These are phyloP conservation scores for Theileria luwenshuni DNA, from an alignment of 169 alveolate genomes.

Conservation along the genomic window DNA sequence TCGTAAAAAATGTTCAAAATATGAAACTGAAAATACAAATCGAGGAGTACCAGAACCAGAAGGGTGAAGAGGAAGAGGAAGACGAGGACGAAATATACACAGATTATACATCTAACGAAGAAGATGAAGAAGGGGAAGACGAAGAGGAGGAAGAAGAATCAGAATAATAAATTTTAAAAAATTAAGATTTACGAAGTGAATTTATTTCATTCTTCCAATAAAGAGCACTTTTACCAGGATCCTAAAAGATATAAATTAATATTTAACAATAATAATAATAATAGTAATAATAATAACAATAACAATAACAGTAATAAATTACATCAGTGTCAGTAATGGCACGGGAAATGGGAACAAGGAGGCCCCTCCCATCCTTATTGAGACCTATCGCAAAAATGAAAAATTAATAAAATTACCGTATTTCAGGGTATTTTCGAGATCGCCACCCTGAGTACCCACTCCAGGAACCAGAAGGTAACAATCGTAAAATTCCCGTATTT, in stretches of 20 bases:
- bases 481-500: slow-evolving; percentile 60
- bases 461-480: slow-evolving; percentile 74
- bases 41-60: slow-evolving; percentile 38
- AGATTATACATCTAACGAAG: slow-evolving; percentile 22
- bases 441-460: slow-evolving; percentile 80
- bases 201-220: slow-evolving; percentile 58
- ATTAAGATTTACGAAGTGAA: background rate
- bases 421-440: slow-evolving; percentile 56
- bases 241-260: slow-evolving; percentile 1
- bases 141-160: slow-evolving; percentile 16
- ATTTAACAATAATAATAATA: background rate
- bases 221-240: slow-evolving; percentile 55
- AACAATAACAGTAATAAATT: slow-evolving; percentile 3
- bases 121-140: slow-evolving; percentile 25
- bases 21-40: slow-evolving; percentile 53
- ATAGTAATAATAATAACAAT: too few relatives aligned
- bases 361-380: slow-evolving; percentile 35
- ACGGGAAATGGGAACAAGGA: slow-evolving; percentile 59
- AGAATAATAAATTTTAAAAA: background rate
- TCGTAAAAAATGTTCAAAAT: slow-evolving; percentile 40
- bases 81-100: slow-evolving; percentile 22
- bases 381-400: slow-evolving; percentile 26
- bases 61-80: slow-evolving; percentile 23
- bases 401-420: slow-evolving; percentile 48
- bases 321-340: slow-evolving; percentile 52